Evolutionary conservation across 192 early-diverging fungal genomes (phyloP), one percentile per base, ranked within the genome.

Genomic region (Lobosporangium transversale): DNA sequence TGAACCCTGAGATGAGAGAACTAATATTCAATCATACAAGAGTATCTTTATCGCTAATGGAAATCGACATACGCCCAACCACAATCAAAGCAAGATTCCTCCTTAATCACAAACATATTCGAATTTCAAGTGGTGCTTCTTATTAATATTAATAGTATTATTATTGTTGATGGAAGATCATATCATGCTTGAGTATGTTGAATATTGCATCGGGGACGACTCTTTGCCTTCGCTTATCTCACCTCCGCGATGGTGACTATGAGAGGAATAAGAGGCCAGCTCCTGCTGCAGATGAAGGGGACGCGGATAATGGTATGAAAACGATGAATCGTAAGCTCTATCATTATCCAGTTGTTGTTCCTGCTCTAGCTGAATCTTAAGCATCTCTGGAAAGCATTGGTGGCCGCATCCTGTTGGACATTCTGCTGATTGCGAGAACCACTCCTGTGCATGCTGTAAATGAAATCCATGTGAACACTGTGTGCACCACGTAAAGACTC

Each of bases 391-490:
- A 44, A 86, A 70, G 66, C 92, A 94, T 21, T 80, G 75, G 68
- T 93, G 91, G 0, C 88, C 89, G 54, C 93, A 94, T 8, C 93
- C 93, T 4, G 93, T 88, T 0, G 92, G 88, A 66, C 93, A 94
- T 53, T 88, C 81, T 26, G 70, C 64, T 21, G 84, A 79, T 40
- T 78, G 60, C 11, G 56, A 59, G 58, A 93, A 94, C 92, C 93
- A 94, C 9, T 84, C 86, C 74, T 79, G 68, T 55, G 92, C 81
- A 58, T 92, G 92, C 43, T 79, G 76, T 61, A 92, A 58, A 78
- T 94, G 92, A 8, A 93, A 93, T 17, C 93, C 93, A 78, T 94
- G 93, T 9, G 86, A 84, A 64, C 93, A 94, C 1, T 90, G 84
- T 61, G 91, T 87, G 61, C 93, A 94, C 92, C 92, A 94, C 6